Percentiles rank a stretch among this genome's conserved stretches.
phyloP scores from a whole-genome alignment of 139 green algal genomes.

The Yamagishiella unicocca region DNA sequence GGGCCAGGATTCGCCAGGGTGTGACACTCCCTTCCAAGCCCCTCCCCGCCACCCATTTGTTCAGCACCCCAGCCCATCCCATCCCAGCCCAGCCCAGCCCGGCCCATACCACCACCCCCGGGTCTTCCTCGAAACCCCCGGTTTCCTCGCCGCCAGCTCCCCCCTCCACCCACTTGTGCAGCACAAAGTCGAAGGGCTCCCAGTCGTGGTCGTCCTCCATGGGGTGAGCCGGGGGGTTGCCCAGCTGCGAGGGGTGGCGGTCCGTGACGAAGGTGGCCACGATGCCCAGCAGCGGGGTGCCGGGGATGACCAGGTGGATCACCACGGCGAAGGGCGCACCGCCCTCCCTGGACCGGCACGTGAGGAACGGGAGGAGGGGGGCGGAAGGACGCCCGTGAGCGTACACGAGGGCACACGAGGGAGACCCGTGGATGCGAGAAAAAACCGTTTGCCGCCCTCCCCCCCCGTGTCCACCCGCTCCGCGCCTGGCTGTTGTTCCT shows the following conservation, averaged over 20 bases:
- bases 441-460: too few species aligned
- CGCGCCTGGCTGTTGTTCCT: too few species aligned
- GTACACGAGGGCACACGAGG: not conserved
- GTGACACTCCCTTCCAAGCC: too few species aligned
- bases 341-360: constrained; percentile 42
- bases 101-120: too few species aligned
- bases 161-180: constrained; percentile 59
- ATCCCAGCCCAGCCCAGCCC: too few species aligned
- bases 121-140: too few species aligned
- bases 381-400: not conserved
- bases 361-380: not conserved
- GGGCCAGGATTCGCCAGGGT: too few species aligned
- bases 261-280: constrained; percentile 75
- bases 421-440: too few species aligned
- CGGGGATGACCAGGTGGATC: constrained; percentile 76
- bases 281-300: constrained; percentile 67
- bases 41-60: too few species aligned
- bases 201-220: constrained; percentile 66
- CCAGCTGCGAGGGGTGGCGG: constrained; percentile 55
- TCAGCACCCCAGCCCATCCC: too few species aligned
- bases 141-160: too few species aligned
- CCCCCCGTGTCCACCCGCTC: too few species aligned
- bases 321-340: constrained; percentile 68
- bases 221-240: constrained; percentile 39
- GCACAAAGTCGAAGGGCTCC: constrained; percentile 73